Conservation (phyloP, 495 filamentous ascomycete genomes). For the Penicillium roqueforti region DNA sequence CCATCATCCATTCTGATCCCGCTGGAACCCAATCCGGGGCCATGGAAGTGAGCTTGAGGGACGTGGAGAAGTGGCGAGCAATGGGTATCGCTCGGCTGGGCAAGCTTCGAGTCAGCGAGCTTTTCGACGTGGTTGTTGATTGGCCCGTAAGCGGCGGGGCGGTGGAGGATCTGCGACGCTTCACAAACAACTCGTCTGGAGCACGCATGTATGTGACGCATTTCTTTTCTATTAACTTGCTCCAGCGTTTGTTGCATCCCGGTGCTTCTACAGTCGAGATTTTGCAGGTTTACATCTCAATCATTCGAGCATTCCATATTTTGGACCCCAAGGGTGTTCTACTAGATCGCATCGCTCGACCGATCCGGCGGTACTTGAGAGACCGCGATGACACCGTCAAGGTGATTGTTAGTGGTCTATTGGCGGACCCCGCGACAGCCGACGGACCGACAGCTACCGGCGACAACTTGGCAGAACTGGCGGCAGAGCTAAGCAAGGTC, state of each 20-base stretch:
- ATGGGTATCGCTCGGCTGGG: constrained; percentile 77
- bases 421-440: constrained; percentile 60
- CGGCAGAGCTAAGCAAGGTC: constrained; percentile 65
- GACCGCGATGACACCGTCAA: constrained; percentile 91
- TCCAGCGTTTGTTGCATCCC: constrained; percentile 75
- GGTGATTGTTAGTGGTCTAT: constrained; percentile 78
- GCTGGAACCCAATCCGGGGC: constrained; percentile 18
- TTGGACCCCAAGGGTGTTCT: constrained; percentile 90
- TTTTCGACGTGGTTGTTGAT: constrained; percentile 83
- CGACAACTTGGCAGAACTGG: constrained; percentile 70
- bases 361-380: constrained; percentile 80
- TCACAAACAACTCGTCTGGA: constrained; percentile 53
- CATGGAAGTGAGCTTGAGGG: constrained; percentile 47
- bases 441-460: constrained; percentile 27
- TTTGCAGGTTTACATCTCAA: constrained; percentile 81
- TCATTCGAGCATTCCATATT: constrained; percentile 85
- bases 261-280: constrained; percentile 88
- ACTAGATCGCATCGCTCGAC: constrained; percentile 76
- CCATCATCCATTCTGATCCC: constrained; percentile 38
- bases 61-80: constrained; percentile 76
- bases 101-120: constrained; percentile 68
- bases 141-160: constrained; percentile 82
- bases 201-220: constrained; percentile 61
- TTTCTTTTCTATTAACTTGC: constrained; percentile 63
- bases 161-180: constrained; percentile 70